phyloP scores from a whole-genome alignment of 805 yeast genomes.

The Groenewaldozyma tartarivorans region DNA sequence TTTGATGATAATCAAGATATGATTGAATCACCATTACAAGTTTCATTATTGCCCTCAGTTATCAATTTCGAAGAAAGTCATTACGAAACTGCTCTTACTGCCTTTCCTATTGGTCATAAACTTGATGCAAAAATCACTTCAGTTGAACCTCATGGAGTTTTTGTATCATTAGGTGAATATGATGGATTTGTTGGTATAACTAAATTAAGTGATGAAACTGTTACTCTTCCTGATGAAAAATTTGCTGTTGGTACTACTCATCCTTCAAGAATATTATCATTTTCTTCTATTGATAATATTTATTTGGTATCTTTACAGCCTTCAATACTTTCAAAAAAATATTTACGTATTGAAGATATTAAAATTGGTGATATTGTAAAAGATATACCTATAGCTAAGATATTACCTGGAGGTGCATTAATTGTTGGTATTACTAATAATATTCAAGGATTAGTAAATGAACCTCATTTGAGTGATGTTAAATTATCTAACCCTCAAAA shows the following conservation, averaged over 20 bases:
- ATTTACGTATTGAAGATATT: slow-evolving; percentile 59
- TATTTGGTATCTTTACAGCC: slow-evolving; percentile 64
- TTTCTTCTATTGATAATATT: slow-evolving; percentile 53
- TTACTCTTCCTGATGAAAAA: slow-evolving; percentile 20
- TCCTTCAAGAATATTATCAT: slow-evolving; percentile 69
- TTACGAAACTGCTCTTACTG: slow-evolving; percentile 36
- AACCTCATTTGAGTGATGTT: slow-evolving; percentile 72
- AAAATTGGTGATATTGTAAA: slow-evolving; percentile 59
- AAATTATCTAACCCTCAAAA: slow-evolving; percentile 83
- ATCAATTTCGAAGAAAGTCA: slow-evolving; percentile 26
- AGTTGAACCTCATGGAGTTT: slow-evolving; percentile 35
- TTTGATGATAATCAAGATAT: slow-evolving; percentile 47
- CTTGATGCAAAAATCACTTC: slow-evolving; percentile 49
- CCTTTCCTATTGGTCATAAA: slow-evolving; percentile 70
- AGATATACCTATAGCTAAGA: slow-evolving; percentile 36
- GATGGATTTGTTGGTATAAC: slow-evolving; percentile 76
- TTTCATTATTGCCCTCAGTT: slow-evolving; percentile 56
- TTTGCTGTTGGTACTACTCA: slow-evolving; percentile 50
- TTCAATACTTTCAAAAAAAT: slow-evolving; percentile 51
- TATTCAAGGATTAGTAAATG: slow-evolving; percentile 63
- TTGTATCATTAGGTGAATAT: slow-evolving; percentile 39
- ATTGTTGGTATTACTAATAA: slow-evolving; percentile 52
- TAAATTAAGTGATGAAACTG: slow-evolving; percentile 38
- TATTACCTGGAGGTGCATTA: neutral
- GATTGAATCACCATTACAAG: slow-evolving; percentile 7